Evolutionary conservation across 1,284 basidiomycete species (phyloP).

Genomic region (Heterobasidion parviporum): DNA sequence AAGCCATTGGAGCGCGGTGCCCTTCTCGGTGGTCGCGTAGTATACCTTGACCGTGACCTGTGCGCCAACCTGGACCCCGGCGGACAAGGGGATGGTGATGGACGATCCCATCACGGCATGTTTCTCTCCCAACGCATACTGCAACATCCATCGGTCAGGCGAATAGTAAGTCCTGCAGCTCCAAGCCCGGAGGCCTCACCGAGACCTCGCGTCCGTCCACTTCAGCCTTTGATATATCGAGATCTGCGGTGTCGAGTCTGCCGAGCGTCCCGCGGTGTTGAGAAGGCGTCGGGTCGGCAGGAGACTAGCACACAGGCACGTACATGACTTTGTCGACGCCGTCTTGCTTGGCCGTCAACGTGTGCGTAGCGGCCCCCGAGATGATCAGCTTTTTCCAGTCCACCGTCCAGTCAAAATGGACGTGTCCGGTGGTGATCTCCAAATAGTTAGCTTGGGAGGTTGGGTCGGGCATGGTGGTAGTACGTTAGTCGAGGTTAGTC

Average conservation of each 20-base stretch:
- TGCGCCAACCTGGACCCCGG: conserved; percentile 31
- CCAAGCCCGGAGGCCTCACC: conserved; percentile 26
- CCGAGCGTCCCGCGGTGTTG: not conserved
- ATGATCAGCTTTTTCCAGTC: conserved; percentile 70
- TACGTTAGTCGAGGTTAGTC: too few species aligned
- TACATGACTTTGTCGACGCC: conserved; percentile 62
- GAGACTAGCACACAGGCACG: conserved; percentile 9
- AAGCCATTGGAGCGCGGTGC: conserved; percentile 92
- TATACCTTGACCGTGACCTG: conserved; percentile 49
- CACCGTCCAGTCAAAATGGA: conserved; percentile 77
- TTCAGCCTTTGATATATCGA: conserved; percentile 55
- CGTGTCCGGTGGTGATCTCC: conserved; percentile 58
- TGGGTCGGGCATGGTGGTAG: conserved; percentile 40
- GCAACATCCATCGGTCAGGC: not conserved
- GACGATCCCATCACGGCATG: conserved; percentile 71
- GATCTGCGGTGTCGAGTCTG: conserved; percentile 75
- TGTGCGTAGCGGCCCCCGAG: conserved; percentile 67
- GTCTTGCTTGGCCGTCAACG: conserved; percentile 48
- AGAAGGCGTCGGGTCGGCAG: not conserved
- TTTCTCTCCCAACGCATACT: conserved; percentile 31
- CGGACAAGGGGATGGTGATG: conserved; percentile 43
- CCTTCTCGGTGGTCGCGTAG: conserved; percentile 72
- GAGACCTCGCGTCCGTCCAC: conserved; percentile 43
- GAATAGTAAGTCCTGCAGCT: not conserved
- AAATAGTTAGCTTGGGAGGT: conserved; percentile 78